A percentile compares a stretch with the other conserved stretches of the same genome.
phyloP scores from a whole-genome alignment of 345 rosid species.

The Salix brachista region DNA sequence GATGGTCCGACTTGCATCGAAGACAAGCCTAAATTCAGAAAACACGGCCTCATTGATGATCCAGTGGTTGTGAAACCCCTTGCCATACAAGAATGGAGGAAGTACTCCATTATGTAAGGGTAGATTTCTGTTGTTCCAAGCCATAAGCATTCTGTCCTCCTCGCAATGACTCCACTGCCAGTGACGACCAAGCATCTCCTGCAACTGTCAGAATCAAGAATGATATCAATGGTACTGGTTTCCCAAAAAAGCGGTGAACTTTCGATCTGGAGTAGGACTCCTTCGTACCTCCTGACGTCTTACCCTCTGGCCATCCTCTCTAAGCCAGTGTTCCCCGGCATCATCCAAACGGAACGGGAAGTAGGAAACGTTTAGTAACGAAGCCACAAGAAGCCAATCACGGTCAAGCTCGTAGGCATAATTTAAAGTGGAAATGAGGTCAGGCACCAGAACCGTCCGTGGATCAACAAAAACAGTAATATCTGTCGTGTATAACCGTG shows the following conservation, averaged over 20 bases:
- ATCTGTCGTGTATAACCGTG: slow-evolving; percentile 40
- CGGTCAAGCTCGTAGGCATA: slow-evolving; percentile 48
- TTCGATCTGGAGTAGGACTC: slow-evolving; percentile 21
- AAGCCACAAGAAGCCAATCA: slow-evolving; percentile 82
- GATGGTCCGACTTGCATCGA: slow-evolving; percentile 71
- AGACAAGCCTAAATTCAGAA: slow-evolving; percentile 60
- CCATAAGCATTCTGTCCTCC: slow-evolving; percentile 52
- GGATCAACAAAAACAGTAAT: slow-evolving; percentile 52
- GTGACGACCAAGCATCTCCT: slow-evolving; percentile 46
- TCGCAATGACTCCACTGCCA: slow-evolving; percentile 38
- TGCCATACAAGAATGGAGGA: slow-evolving; percentile 80
- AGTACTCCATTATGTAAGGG: slow-evolving; percentile 68
- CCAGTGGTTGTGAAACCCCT: slow-evolving; percentile 65
- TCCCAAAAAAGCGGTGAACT: slow-evolving; percentile 11
- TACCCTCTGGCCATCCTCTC: slow-evolving; percentile 40
- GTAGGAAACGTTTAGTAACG: slow-evolving; percentile 38
- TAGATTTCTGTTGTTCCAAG: slow-evolving; percentile 61
- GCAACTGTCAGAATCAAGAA: slow-evolving; percentile 54
- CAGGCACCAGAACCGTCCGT: slow-evolving; percentile 51
- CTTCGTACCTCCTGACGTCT: slow-evolving; percentile 59
- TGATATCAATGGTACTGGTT: slow-evolving; percentile 19
- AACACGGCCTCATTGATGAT: slow-evolving; percentile 61
- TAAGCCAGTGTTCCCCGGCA: slow-evolving; percentile 56
- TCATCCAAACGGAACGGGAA: slow-evolving; percentile 54
- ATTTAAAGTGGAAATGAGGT: slow-evolving; percentile 51